These are phyloP conservation scores for Raddia guianensis DNA, from an alignment of 176 grass and related monocot species.

Conservation along the genomic window DNA sequence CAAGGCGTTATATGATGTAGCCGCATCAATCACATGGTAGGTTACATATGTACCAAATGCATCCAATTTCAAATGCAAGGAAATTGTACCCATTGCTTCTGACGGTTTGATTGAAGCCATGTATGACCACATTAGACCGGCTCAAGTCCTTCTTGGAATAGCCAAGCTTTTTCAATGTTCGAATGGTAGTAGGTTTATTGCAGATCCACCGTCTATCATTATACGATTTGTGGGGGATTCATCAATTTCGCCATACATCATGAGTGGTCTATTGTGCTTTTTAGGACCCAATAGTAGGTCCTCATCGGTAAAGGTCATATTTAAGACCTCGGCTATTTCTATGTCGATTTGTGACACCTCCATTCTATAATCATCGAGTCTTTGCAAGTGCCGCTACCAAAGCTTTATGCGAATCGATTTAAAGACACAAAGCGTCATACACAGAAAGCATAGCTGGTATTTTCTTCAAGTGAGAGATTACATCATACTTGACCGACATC, in stretches of 20 bases:
- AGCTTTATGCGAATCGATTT: background rate
- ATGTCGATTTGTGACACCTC: background rate
- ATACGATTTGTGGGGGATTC: background rate
- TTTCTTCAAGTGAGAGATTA: no score
- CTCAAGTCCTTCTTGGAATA: no score
- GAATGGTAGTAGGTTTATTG: background rate
- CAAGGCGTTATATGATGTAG: background rate
- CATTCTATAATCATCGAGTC: background rate
- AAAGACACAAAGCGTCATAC: no score
- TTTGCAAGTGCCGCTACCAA: background rate
- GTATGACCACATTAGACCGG: no score
- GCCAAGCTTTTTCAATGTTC: background rate
- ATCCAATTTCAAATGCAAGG: background rate
- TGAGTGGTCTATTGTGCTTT: background rate
- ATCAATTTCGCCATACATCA: conserved; percentile 14
- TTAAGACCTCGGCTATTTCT: background rate
- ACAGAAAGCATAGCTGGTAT: no score
- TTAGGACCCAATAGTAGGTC: background rate
- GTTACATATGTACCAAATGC: background rate
- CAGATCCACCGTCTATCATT: background rate
- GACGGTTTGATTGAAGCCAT: no score
- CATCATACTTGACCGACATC: no score
- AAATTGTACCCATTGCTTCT: background rate
- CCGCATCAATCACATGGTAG: background rate
- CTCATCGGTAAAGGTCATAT: no score